Evolutionary conservation across 2,329 filamentous ascomycete genomes (phyloP), one percentile per base, ranked within the genome.

Genomic region (Drechmeria coniospora): DNA sequence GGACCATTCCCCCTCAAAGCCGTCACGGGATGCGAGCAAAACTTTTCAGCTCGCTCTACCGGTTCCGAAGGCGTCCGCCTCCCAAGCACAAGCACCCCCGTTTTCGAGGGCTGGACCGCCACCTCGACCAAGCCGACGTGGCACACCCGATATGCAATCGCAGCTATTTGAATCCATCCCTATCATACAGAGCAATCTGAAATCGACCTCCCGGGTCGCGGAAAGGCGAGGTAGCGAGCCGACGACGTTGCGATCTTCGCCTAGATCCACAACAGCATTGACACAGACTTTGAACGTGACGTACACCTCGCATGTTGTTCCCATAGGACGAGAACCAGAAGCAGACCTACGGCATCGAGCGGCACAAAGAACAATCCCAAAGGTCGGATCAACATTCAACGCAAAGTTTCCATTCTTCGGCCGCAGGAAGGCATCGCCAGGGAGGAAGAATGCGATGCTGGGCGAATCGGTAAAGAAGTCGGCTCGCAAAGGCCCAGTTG

Each of bases 361-460:
- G 10, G 35, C 54, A 37, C 55, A 66, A 41, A 56, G 56, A 22
- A 70, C 59, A 32, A 74, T 63, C 35, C 68, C 73, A 3, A 68
- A 62, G 20, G 36, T 43, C 29, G 56, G 70, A 4, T 63, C 61
- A 8, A 65, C 67, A 9, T 69, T 72, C 21, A 63, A 57, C 39
- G 63, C 68, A 6, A 69, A 78, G 2, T 90, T 93, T 47, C 77
- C 79, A 1, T 64, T 93, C 29, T 92, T 93, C 42, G 63, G 75
- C 7, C 70, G 78, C 37, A 73, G 73, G 10, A 92, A 82, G 49
- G 62, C 68, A 1, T 61, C 68, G 1, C 47, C 66, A 4, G 62
- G 71, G 23, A 46, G 51, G n/a, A 34, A 53, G 8, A 50, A 50
- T 13, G 33, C 48, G 1, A 65, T 74, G n/a, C 72, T 66, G 45